Evolutionary conservation across 148 eudicot genomes (phyloP), one percentile per base, ranked within the genome.

Genomic region (Camellia lanceoleosa): DNA sequence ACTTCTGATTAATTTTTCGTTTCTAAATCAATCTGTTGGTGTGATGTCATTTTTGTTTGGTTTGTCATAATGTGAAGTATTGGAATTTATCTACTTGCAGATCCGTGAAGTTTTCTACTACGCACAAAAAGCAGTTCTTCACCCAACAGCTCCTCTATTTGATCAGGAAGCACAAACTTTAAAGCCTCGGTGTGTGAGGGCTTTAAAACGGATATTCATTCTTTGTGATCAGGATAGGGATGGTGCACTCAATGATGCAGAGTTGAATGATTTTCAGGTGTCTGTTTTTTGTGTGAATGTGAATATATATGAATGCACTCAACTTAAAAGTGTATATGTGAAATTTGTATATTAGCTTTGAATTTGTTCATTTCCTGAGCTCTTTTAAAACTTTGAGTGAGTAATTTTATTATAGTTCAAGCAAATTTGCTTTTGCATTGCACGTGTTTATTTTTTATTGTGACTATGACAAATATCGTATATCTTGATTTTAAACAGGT

Each of bases 41-140:
- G 5, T 30, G 49, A 12, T 69, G 54, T n/a, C n/a, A 43, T 14
- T 43, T 10, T 10, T 18, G 3, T 69, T 16, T 19, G 20, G 73
- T 18, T 71, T 71, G 56, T 49, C 38, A 8, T 51, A 71, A 13
- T 3, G 5, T 49, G 3, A 7, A 49, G 10, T 16, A 43, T 30
- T 58, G 66, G 49, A 5, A n/a, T 59, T 46, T 74, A n/a, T 61
- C 41, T 83, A 30, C 56, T 70, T 89, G 84, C 92, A 94, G 98
- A 85, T 92, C 55, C 88, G 90, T 3, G 98, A 94, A 88, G 95
- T 92, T 80, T 94, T 94, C 81, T 92, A 89, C 85, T 92, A 94
- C 89, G 95, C 98, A 68, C 98, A 94, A 80, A 94, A 92, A 82
- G 94, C 94, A 42, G 98, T 94, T 47, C 93, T 94, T 84, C 95